phyloP scores from a whole-genome alignment of 805 yeast genomes.

The Ogataea methylovora region DNA sequence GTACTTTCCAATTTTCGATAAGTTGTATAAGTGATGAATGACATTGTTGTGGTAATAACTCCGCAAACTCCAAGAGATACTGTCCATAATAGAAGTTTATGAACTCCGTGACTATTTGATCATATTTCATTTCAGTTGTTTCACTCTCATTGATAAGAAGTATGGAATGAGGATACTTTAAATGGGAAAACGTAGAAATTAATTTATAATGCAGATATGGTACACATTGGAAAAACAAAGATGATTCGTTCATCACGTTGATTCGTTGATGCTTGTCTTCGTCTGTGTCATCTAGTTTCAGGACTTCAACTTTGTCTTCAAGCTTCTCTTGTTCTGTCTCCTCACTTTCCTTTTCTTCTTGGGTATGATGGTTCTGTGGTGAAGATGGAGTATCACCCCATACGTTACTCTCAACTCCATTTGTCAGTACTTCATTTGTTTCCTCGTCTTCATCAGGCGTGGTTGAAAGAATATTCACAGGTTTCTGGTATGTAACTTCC shows the following conservation, averaged over 20 bases:
- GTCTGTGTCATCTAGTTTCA: not conserved
- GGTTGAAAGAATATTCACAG: slow-evolving; percentile 13
- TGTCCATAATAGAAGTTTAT: slow-evolving; percentile 28
- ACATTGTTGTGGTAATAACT: slow-evolving; percentile 25
- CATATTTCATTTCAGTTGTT: slow-evolving; percentile 18
- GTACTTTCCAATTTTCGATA: slow-evolving; percentile 33
- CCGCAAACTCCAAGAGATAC: slow-evolving; percentile 25
- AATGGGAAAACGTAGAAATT: slow-evolving; percentile 12
- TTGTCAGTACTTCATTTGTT: not conserved
- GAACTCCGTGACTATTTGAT: slow-evolving; percentile 20
- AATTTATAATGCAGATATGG: slow-evolving; percentile 25
- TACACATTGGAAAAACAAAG: slow-evolving; percentile 28
- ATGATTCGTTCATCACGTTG: slow-evolving; percentile 25
- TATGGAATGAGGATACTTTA: slow-evolving; percentile 21
- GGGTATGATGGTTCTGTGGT: not conserved
- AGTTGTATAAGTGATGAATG: slow-evolving; percentile 19
- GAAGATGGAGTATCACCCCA: slow-evolving; percentile 1
- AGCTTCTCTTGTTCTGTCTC: not conserved
- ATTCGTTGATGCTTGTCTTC: slow-evolving; percentile 7
- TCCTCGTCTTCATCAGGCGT: not conserved
- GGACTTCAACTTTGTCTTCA: slow-evolving; percentile 1
- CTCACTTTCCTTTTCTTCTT: not conserved
- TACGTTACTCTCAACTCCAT: not conserved
- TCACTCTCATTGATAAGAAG: slow-evolving; percentile 2
- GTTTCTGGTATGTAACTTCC: too few relatives aligned